Percentiles rank a stretch among this genome's conserved stretches.
These are phyloP conservation scores for Talaromyces funiculosus DNA, from an alignment of 2,329 filamentous ascomycete genomes.

Conservation along the genomic window DNA sequence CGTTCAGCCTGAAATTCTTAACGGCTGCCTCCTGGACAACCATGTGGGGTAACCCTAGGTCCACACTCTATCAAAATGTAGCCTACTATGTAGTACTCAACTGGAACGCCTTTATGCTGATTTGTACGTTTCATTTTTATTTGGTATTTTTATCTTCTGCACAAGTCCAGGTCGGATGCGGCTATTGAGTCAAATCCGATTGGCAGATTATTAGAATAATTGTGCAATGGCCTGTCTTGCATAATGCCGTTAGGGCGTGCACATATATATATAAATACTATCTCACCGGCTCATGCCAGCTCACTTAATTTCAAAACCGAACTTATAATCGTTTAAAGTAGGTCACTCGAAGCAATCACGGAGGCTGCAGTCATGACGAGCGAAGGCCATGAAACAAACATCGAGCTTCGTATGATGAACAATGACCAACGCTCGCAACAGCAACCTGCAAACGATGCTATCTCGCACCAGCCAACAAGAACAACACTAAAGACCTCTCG, in stretches of 20 bases:
- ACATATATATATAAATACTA: background rate
- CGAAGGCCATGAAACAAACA: background rate
- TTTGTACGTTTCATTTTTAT: background rate
- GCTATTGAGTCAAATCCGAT: background rate
- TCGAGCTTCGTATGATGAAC: background rate
- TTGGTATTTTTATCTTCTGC: background rate
- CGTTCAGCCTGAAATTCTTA: background rate
- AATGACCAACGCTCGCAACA: background rate
- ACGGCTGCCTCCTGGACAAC: background rate
- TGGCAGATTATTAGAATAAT: background rate
- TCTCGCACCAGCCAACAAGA: background rate
- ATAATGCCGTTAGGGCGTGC: background rate
- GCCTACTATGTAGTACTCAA: background rate
- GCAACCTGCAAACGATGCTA: background rate
- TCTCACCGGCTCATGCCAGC: background rate
- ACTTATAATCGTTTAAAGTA: background rate
- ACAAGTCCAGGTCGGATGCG: background rate
- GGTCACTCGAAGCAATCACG: background rate
- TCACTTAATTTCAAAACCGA: background rate
- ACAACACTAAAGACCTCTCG: background rate
- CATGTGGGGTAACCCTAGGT: background rate
- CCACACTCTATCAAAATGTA: background rate
- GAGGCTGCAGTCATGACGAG: background rate
- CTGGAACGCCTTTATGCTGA: background rate
- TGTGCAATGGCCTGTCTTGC: background rate